phyloP scores from a whole-genome alignment of 1,139 yeast genomes.

The Taphrina confusa region DNA sequence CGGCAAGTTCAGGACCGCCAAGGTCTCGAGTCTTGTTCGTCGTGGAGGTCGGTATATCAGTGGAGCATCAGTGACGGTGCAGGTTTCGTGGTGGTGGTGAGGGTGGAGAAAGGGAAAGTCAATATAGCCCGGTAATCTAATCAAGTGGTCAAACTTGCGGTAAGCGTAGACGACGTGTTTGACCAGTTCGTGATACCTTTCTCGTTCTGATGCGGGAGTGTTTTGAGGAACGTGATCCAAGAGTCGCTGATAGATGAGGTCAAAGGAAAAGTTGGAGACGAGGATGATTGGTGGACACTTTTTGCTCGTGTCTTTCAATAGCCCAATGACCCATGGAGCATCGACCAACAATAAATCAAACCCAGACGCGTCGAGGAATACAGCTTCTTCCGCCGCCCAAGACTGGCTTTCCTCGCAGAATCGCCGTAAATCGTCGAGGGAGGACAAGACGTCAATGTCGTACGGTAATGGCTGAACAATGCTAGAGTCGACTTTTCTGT shows the following conservation, averaged over 20 bases:
- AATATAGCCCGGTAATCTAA: slow-evolving; percentile 21
- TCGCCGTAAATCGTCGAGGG: not conserved
- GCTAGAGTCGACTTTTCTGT: slow-evolving; percentile 5
- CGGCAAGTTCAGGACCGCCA: slow-evolving; percentile 5
- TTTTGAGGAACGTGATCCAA: not conserved
- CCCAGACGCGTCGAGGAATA: not conserved
- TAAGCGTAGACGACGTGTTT: not conserved
- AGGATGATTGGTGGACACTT: not conserved
- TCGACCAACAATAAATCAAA: slow-evolving; percentile 11
- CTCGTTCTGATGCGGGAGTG: not conserved
- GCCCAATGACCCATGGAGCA: slow-evolving; percentile 19
- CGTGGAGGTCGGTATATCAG: slow-evolving; percentile 20
- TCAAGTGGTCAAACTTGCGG: not conserved
- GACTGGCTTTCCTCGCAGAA: not conserved
- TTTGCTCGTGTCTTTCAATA: not conserved
- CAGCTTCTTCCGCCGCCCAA: not conserved
- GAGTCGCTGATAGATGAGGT: slow-evolving; percentile 10
- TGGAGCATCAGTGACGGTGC: slow-evolving; percentile 7
- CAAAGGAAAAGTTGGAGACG: slow-evolving; percentile 22
- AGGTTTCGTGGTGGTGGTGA: not conserved
- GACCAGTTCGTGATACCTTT: not conserved
- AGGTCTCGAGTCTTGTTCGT: not conserved
- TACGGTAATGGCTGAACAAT: slow-evolving; percentile 25
- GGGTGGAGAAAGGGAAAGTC: slow-evolving; percentile 22
- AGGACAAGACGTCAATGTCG: slow-evolving; percentile 4